Base-by-base conservation (phyloP, 352 stramenopile species). In the Globisporangium rhizosaccharum region DNA sequence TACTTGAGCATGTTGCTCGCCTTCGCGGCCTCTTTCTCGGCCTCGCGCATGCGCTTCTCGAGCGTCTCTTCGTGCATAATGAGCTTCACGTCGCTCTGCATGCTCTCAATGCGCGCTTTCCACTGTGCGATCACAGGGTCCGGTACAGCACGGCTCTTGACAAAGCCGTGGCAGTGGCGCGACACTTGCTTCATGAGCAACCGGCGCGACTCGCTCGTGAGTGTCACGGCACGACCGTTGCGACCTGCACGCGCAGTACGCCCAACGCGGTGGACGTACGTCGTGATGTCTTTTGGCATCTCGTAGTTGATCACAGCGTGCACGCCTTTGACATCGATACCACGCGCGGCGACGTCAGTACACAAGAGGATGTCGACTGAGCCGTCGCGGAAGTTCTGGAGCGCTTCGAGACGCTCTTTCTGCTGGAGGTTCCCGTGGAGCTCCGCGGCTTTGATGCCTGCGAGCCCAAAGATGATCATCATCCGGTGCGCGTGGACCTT, bases 261-360 rank as follows among this genome's bases (percentile, higher is more conserved):
- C 42, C 97, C 97, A 51, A 99, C 97, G 55, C 98, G 88, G 77
- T 99, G 97, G 23, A 99, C 96, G 70, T 99, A 99, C 0, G 94
- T 99, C 41, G 92, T 96, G 14, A 98, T 85, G 61, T 99, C 88
- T 67, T 97, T 95, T 1, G 98, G 97, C 96, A 99, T 99, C 71
- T 99, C 97, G 78, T 98, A 99, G 79, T 99, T 99, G 70, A 99
- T 98, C 4, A 99, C 97, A 20, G 94, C 94, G 63, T 99, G 81
- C 12, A 99, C 96, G 36, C 92, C 92, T 60, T 94, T 82, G 59
- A 99, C 96, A 77, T 99, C 97, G 42, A 99, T 92, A 61, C 98
- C 97, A 72, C 97, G 90, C 8, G 96, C 97, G n/a, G 97, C 97
- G 48, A 99, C 84, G 67, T 99, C 97, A 2, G 97, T 99, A 71